These are phyloP conservation scores for Ceratobasidium sp. DNA, from an alignment of 1,284 basidiomycete genomes.

Conservation along the genomic window DNA sequence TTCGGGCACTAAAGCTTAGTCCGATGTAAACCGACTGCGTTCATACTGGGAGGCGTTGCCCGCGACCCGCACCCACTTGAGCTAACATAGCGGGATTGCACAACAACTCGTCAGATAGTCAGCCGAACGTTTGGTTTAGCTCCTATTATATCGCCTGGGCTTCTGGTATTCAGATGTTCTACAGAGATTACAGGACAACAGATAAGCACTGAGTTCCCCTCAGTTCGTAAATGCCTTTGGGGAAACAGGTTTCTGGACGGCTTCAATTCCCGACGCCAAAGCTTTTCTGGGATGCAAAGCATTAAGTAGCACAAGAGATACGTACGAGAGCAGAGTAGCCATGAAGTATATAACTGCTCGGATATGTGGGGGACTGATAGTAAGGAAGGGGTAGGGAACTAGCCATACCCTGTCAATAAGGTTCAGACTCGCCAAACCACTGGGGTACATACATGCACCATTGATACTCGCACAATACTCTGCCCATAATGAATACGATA, in stretches of 20 bases:
- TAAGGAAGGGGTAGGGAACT: conserved; percentile 87
- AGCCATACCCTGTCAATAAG: background rate
- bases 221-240: conserved; percentile 20
- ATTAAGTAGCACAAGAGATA: conserved; percentile 66
- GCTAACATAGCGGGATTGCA: too few relatives aligned
- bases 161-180: background rate
- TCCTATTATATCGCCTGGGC: background rate
- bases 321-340: conserved; percentile 60
- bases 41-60: too few relatives aligned
- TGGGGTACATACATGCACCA: conserved; percentile 63
- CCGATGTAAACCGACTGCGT: too few relatives aligned
- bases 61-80: too few relatives aligned
- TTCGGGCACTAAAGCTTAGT: too few relatives aligned
- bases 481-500: conserved; percentile 69
- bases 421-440: background rate
- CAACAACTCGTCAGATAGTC: background rate
- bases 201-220: background rate
- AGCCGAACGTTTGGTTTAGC: too few relatives aligned
- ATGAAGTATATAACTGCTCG: conserved; percentile 69
- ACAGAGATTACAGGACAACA: background rate
- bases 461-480: conserved; percentile 72
- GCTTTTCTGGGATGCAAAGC: conserved; percentile 49
- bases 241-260: conserved; percentile 23
- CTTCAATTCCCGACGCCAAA: background rate
- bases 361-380: conserved; percentile 59